Evolutionary conservation across 2,329 filamentous ascomycete species (phyloP), one percentile per base, ranked within the genome.

Genomic region (Onygena corvina): DNA sequence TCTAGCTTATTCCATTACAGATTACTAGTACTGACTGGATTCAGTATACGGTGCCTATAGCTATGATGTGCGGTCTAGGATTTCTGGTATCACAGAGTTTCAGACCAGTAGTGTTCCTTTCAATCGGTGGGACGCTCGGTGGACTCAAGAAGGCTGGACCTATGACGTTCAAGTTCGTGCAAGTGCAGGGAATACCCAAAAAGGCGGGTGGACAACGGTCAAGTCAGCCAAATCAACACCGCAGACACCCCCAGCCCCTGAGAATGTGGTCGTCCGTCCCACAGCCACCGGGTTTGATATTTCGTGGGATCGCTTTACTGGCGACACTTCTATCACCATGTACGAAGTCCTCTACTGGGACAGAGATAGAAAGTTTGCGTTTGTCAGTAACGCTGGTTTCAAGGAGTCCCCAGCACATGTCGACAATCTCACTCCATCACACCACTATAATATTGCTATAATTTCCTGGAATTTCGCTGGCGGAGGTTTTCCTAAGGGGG

Each of bases 71-170:
- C n/a, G 38, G 21, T 42, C 38, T 14, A 42, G 21, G 38, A 42
- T 42, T 2, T 27, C 38, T 9, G 38, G 38, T n/a, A 27, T 42
- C 12, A 42, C 38, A n/a, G 21, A 27, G 11, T 42, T 42, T 11
- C 38, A 27, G 20, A 42, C 21, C 14, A 11, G 38, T n/a, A 42
- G 38, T 14, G 38, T 42, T 6, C 27, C 38, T 7, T 42, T 23
- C 8, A 42, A 42, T 20, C 38, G 38, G 16, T 42, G 38, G 38
- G 38, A 42, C 14, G 21, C 38, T 8, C 38, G 27, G 5, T 42
- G 38, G 38, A 42, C 38, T n/a, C 38, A 42, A 7, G 21, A 42
- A 42, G 38, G 38, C 9, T 42, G 38, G 38, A n/a, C 16, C 38
- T 42, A 42, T 11, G 21, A 42, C 1, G 38, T 42, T 14, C 38